Percentiles rank a stretch among this genome's conserved stretches.
Evolutionary conservation across 192 early-diverging fungal genomes (phyloP).

Genomic region (Backusella westeae): DNA sequence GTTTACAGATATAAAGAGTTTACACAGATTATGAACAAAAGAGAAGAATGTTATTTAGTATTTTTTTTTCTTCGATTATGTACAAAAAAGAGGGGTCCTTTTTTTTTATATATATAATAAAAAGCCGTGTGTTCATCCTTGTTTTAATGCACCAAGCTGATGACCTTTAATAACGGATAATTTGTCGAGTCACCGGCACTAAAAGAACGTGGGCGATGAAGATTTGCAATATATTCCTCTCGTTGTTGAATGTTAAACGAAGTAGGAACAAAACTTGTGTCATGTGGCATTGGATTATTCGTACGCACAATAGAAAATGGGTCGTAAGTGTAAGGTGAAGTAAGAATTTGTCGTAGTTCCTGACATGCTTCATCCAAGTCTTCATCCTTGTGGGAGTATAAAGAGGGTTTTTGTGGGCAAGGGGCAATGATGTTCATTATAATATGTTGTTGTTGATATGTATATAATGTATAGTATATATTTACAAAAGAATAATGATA

Average conservation of each 20-base stretch:
- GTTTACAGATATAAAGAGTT: background rate
- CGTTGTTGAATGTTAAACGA: background rate
- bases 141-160: conserved; percentile 1
- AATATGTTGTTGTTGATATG: background rate
- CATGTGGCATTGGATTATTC: conserved; percentile 12
- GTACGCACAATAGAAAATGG: conserved; percentile 14
- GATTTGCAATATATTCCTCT: background rate
- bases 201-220: conserved; percentile 11
- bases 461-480: background rate
- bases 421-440: conserved; percentile 13
- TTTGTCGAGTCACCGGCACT: conserved; percentile 7
- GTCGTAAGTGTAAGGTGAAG: background rate
- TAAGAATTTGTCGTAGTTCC: conserved; percentile 15
- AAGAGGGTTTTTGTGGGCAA: conserved; percentile 16
- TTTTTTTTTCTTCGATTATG: background rate
- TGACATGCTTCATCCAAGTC: conserved; percentile 15
- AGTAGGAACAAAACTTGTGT: conserved; percentile 16
- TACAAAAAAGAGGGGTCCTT: background rate
- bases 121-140: background rate
- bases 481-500: background rate
- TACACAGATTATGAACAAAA: background rate
- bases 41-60: background rate
- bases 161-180: background rate
- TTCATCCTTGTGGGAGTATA: background rate
- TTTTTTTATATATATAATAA: background rate